Base-by-base conservation (phyloP, 345 rosid genomes). In the Citrus maxima region DNA sequence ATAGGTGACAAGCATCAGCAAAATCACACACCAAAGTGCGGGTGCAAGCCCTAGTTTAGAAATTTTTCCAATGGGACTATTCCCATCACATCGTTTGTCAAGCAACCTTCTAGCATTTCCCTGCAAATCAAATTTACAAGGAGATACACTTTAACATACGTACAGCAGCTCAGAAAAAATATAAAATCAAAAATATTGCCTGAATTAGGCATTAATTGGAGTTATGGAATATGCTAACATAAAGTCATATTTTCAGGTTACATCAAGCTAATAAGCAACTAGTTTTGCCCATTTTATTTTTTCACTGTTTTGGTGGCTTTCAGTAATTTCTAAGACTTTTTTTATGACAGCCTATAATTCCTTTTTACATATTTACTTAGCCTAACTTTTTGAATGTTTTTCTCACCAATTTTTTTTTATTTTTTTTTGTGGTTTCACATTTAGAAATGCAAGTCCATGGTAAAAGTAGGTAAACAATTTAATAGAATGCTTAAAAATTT, bases 11-110 rank as follows among this genome's bases (percentile, higher is more conserved):
- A 96, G 84, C 67, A 96, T 83, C 86, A 90, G 70, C 67, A 93
- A 75, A 74, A 94, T 94, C 69, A 89, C 37, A 80, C 78, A 82
- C 94, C 98, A 90, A 78, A 94, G 92, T 58, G 87, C 46, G 30
- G 98, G 98, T 67, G 98, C 98, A 84, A 89, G 99, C 70, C 98
- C 97, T 68, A 94, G 80, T 84, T 94, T 96, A 78, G 98, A 87
- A 80, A 96, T 85, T 55, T 77, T 86, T 82, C 97, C 98, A 72
- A 96, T 82, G 75, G 84, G 83, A 78, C 84, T 92, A 80, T 80
- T 93, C 73, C 92, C 93, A 77, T 90, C 93, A 64, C 93, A 94
- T 18, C 90, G 88, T 79, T 92, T 96, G 64, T 94, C 98, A 80
- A 91, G 97, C 85, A 94, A 84, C 76, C 88, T 89, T 87, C 95